Conservation (phyloP, 768 basidiomycete species). For the Naganishia vaughanmartiniae region DNA sequence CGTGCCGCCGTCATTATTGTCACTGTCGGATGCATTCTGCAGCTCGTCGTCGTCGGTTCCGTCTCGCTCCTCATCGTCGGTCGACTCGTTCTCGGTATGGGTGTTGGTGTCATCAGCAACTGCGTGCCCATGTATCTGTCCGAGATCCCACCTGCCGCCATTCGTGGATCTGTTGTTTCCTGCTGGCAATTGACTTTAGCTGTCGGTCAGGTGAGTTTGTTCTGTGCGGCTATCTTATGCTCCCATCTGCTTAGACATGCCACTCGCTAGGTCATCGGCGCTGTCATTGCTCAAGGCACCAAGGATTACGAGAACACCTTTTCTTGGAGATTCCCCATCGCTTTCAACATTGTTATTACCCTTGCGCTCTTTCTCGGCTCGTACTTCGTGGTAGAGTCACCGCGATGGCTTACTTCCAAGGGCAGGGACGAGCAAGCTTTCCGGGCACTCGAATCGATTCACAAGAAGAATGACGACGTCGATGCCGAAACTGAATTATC, state of each 20-base stretch:
- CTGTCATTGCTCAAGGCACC: constrained; percentile 48
- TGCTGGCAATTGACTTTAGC: constrained; percentile 51
- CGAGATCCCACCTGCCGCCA: constrained; percentile 49
- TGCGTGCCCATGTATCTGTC: constrained; percentile 51
- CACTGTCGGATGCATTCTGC: constrained; percentile 45
- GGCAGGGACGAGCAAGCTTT: constrained; percentile 46
- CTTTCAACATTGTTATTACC: constrained; percentile 48
- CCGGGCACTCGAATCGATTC: constrained; percentile 41
- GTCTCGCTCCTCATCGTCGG: constrained; percentile 43
- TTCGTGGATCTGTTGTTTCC: constrained; percentile 49
- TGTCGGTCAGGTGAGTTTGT: constrained; percentile 43
- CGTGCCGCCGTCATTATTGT: constrained; percentile 40
- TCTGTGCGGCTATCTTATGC: neutral
- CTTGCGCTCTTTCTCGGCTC: constrained; percentile 40
- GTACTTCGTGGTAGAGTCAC: constrained; percentile 47
- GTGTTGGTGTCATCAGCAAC: constrained; percentile 48
- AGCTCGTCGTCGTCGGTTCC: constrained; percentile 38
- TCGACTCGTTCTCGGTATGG: constrained; percentile 48
- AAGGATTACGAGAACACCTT: constrained; percentile 33
- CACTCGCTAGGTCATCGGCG: constrained; percentile 42
- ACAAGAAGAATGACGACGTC: constrained; percentile 40
- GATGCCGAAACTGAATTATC: constrained; percentile 43
- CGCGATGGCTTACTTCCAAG: constrained; percentile 48
- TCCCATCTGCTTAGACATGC: neutral
- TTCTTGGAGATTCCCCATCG: constrained; percentile 47